These are phyloP conservation scores for Ottelia alismoides DNA, from an alignment of 106 monocot genomes.

Conservation along the genomic window DNA sequence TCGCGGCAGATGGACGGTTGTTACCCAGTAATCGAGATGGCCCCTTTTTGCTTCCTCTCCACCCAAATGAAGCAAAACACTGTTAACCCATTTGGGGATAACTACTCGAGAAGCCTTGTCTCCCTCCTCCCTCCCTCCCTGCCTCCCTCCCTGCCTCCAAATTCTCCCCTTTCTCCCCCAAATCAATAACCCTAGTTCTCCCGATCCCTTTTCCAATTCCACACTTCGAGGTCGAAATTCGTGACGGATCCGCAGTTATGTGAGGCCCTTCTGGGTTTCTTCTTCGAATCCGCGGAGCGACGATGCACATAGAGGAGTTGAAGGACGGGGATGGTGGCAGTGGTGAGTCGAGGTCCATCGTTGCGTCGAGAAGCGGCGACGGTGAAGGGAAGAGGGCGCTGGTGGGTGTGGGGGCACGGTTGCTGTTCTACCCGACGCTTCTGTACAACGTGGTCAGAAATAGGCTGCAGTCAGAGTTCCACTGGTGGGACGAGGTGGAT, in stretches of 20 bases:
- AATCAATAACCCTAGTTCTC: too few species aligned
- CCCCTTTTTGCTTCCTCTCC: too few species aligned
- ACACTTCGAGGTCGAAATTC: too few species aligned
- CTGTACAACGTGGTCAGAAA: slow-evolving; percentile 80
- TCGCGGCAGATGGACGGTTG: too few species aligned
- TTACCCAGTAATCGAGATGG: too few species aligned
- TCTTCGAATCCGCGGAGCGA: background rate
- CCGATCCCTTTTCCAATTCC: too few species aligned
- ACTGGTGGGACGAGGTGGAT: slow-evolving; percentile 88
- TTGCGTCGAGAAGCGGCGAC: slow-evolving; percentile 12
- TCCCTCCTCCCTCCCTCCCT: too few species aligned
- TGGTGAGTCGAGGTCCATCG: slow-evolving; percentile 3
- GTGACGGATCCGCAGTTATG: background rate
- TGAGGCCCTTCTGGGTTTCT: background rate
- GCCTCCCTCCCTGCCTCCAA: too few species aligned
- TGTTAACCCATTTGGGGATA: too few species aligned
- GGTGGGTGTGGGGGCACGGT: slow-evolving; percentile 62
- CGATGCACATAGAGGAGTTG: slow-evolving; percentile 21
- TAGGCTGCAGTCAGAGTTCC: slow-evolving; percentile 68
- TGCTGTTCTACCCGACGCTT: slow-evolving; percentile 81
- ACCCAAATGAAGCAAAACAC: too few species aligned
- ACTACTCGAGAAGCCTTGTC: too few species aligned
- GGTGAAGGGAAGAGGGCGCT: slow-evolving; percentile 33
- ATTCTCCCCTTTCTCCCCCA: too few species aligned
- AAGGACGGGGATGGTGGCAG: slow-evolving; percentile 10